Percentiles rank a stretch among this genome's conserved stretches.
phyloP scores from a whole-genome alignment of 2,329 filamentous ascomycete genomes.

The Diaporthe sp. region DNA sequence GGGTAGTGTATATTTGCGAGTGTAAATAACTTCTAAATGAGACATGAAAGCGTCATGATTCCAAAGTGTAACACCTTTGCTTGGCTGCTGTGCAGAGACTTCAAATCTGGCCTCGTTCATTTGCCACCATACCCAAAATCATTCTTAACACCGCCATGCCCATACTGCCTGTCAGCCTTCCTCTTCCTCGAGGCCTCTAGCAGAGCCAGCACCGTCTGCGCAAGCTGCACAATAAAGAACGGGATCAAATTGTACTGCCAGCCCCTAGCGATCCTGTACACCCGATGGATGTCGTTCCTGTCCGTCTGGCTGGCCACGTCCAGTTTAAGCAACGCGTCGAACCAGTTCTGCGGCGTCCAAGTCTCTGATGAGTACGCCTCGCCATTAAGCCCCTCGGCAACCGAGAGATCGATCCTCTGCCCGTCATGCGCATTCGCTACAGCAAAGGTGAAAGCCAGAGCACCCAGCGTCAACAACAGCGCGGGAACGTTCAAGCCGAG shows the following conservation, averaged over 20 bases:
- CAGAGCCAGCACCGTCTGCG: conserved; percentile 32
- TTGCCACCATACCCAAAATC: neutral
- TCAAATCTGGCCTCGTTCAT: neutral
- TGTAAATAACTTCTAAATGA: neutral
- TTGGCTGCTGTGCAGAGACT: neutral
- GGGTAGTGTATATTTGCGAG: neutral
- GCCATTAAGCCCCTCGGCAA: conserved; percentile 43
- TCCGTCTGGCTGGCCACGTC: conserved; percentile 42
- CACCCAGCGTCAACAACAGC: conserved; percentile 51
- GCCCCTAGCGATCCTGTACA: conserved; percentile 30
- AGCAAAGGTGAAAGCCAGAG: conserved; percentile 53
- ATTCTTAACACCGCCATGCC: neutral
- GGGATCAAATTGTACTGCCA: conserved; percentile 40
- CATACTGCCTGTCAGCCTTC: conserved; percentile 6
- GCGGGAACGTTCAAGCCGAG: conserved; percentile 49
- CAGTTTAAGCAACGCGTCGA: conserved; percentile 49
- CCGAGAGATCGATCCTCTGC: conserved; percentile 48
- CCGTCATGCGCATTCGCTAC: conserved; percentile 46
- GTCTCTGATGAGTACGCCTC: conserved; percentile 46
- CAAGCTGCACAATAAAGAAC: conserved; percentile 36
- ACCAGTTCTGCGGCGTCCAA: conserved; percentile 58
- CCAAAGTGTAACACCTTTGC: too few relatives aligned
- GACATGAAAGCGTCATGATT: too few relatives aligned
- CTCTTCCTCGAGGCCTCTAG: conserved; percentile 29
- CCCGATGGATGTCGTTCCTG: conserved; percentile 5